Evolutionary conservation across 257 asterid genomes (phyloP).

Genomic region (Rehmannia glutinosa): DNA sequence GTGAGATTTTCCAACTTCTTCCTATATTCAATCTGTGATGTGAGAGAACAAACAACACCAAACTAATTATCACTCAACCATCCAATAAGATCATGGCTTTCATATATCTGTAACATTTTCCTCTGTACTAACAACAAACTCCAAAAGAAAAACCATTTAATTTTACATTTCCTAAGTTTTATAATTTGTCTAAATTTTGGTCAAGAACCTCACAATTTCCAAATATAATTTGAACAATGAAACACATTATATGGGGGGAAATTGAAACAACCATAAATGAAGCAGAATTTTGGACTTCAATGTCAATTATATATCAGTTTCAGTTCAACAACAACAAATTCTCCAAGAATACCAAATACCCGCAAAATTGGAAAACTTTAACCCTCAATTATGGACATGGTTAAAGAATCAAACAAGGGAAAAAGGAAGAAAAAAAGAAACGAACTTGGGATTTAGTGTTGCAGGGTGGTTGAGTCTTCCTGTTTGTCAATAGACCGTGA

Average conservation of each 20-base stretch:
- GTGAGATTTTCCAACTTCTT: constrained; percentile 45
- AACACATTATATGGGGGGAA: too few species aligned
- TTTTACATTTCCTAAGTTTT: too few species aligned
- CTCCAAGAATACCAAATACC: constrained; percentile 1
- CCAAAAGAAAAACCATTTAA: background rate
- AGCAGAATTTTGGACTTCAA: background rate
- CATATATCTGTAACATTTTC: background rate
- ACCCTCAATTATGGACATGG: background rate
- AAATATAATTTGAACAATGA: too few species aligned
- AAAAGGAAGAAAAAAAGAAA: background rate
- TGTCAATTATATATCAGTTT: too few species aligned
- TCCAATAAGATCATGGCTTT: background rate
- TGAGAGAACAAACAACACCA: background rate
- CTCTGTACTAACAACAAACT: background rate
- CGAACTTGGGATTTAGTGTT: constrained; percentile 41
- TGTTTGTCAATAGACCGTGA: constrained; percentile 48
- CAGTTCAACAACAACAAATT: constrained; percentile 5
- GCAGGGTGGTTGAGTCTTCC: background rate
- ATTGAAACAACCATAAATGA: background rate
- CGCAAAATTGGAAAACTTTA: background rate
- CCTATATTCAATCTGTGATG: constrained; percentile 42
- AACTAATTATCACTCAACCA: background rate
- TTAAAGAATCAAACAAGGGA: background rate
- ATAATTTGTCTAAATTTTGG: too few species aligned
- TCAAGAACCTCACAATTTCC: too few species aligned